These are phyloP conservation scores for Trichosporon ovoides DNA, from an alignment of 1,284 basidiomycete genomes.

Conservation along the genomic window DNA sequence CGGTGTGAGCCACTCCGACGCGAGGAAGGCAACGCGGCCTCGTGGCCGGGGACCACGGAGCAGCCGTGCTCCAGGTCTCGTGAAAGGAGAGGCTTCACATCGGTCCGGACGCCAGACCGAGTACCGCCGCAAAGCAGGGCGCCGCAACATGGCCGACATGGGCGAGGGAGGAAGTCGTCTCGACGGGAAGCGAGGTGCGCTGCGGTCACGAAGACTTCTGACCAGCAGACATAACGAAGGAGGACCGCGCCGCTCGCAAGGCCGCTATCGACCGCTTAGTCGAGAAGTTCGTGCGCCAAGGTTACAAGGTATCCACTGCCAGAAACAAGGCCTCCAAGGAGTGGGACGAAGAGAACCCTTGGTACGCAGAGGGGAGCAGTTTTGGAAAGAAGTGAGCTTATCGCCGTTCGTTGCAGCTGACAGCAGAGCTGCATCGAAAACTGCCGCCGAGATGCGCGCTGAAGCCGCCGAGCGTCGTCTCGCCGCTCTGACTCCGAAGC, in stretches of 20 bases:
- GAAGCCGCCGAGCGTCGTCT: conserved; percentile 39
- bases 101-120: conserved; percentile 43
- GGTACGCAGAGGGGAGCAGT: conserved; percentile 40
- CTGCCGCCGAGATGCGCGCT: conserved; percentile 39
- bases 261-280: conserved; percentile 25
- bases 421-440: conserved; percentile 38
- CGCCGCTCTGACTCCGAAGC: not conserved
- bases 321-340: conserved; percentile 29
- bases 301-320: conserved; percentile 28
- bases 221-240: conserved; percentile 35
- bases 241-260: conserved; percentile 32
- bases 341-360: conserved; percentile 36
- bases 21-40: conserved; percentile 30
- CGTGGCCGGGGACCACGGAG: conserved; percentile 23
- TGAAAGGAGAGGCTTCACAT: conserved; percentile 41
- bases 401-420: not conserved
- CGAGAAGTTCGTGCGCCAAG: conserved; percentile 15
- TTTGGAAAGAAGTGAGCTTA: conserved; percentile 36
- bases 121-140: conserved; percentile 33
- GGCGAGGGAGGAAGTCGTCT: conserved; percentile 32
- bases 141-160: conserved; percentile 39
- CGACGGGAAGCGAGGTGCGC: conserved; percentile 36
- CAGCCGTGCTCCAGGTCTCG: conserved; percentile 29
- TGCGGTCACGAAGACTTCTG: not conserved
- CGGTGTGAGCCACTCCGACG: conserved; percentile 39